A percentile compares a stretch with the other conserved stretches of the same genome.
Conservation (phyloP, 257 asterid genomes). For the Petunia axillaris region DNA sequence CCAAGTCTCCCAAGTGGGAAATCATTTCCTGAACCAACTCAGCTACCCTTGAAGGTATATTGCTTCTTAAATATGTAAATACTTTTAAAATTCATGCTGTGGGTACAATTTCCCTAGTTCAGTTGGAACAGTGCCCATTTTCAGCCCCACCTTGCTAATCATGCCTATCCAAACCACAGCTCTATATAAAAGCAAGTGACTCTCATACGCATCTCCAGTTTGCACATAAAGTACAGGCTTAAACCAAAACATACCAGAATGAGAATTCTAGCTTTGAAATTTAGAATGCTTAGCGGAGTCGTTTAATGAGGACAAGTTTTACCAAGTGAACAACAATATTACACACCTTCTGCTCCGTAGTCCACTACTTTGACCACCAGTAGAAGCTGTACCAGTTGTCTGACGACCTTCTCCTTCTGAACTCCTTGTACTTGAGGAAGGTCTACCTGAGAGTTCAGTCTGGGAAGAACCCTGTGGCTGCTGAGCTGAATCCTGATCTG, state of each 20-base stretch:
- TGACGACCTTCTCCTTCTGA: conserved; percentile 57
- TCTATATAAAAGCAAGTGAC: not conserved
- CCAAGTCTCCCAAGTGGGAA: too few relatives aligned
- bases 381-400: conserved; percentile 47
- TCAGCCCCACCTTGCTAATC: not conserved
- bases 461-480: conserved; percentile 54
- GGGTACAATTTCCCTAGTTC: not conserved
- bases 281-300: not conserved
- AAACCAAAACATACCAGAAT: not conserved
- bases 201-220: not conserved
- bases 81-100: not conserved
- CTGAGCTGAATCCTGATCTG: conserved; percentile 71
- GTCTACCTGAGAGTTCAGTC: conserved; percentile 44
- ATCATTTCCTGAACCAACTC: too few relatives aligned
- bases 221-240: not conserved
- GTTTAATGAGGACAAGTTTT: not conserved
- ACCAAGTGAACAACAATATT: not conserved
- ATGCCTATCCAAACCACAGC: not conserved
- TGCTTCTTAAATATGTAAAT: not conserved
- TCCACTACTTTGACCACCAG: conserved; percentile 53
- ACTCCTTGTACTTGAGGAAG: conserved; percentile 54
- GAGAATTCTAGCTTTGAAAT: not conserved
- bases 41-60: too few relatives aligned
- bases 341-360: conserved; percentile 59
- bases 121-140: conserved; percentile 6